Base-by-base conservation (phyloP, 1,139 yeast genomes). In the Pneumocystis oryctolagi region DNA sequence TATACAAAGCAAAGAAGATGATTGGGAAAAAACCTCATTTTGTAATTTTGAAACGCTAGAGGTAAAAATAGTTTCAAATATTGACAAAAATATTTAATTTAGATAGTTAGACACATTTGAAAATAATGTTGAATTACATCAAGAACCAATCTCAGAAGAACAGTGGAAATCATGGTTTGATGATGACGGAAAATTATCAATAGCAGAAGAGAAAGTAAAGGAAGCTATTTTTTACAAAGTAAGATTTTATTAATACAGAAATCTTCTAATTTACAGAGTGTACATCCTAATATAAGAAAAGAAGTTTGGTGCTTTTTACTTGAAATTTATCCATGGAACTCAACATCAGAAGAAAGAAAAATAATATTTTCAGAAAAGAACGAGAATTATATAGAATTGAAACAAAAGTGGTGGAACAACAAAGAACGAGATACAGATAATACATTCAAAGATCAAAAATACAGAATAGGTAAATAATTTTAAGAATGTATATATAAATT, bases 81-180 rank as follows among this genome's bases (percentile, higher is more conserved):
- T 3, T 12, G 25, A 25, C 16, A 1, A 12, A 18, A 40, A 12
- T 47, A 47, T 47, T 47, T 8, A 47, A 9, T 25, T 25, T 47
- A 20, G 25, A 25, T 47, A 47, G 55, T 25, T 47, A 47, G 25
- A 47, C 4, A 25, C 55, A 6, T 47, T 47, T 8, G 59, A 57
- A 35, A 57, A 82, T 65, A 76, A 87, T 59, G 80, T 78, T 63
- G 80, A 80, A 68, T 81, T 85, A 28, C 83, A 95, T 64, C 76
- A 89, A 59, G 82, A 82, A 65, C 89, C 83, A 64, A 81, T 87
- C 34, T 78, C 82, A 2, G 73, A 76, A 66, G 81, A 79, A n/a
- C 96, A 89, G 74, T 92, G 98, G 98, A 78, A 80, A 9, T 81
- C 86, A 0, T 85, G 86, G 69, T 92, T 92, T 71, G 97, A 90